Evolutionary conservation across 2,329 filamentous ascomycete genomes (phyloP), one percentile per base, ranked within the genome.

Genomic region (Westerdykella sp.): DNA sequence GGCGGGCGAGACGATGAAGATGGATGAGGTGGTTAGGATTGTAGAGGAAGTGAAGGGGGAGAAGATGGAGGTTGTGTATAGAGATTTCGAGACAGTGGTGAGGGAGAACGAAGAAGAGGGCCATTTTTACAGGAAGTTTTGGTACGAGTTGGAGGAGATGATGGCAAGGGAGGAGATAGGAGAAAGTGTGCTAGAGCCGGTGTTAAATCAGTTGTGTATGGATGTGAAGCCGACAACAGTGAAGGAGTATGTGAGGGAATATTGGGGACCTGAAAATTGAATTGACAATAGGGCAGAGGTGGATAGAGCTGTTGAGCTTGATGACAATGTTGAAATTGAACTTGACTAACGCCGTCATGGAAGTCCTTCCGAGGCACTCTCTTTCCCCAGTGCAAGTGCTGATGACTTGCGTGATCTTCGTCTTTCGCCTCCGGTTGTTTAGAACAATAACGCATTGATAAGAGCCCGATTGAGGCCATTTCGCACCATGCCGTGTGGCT

Each of bases 1-100:
- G 51, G 61, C 54, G 6, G 63, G 65, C 6, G 53, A 62, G 23
- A 62, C 58, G 16, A 21, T 60, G 25, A 35, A 42, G 30, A 46
- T 65, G 34, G 54, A 54, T 35, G 49, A 62, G 32, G 44, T 62
- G 14, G 49, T 59, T 18, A 37, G 37, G 14, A 40, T 59, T 13
- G 51, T 56, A 14, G 55, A 62, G 42, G 39, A 48, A 39, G 45
- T 54, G 9, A 51, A 46, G 13, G 48, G 57, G 21, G 25, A 28
- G 18, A 46, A 56, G 16, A 54, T 57, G 40, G 48, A 59, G n/a
- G 39, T 57, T 6, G 37, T 25, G 5, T 48, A 50, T 42, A 42
- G 49, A 18, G 31, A 39, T 10, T 47, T 51, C 37, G 41, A 54
- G 21, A 39, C 53, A 34, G 41, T 55, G 14, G 41, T 49, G n/a